phyloP scores from a whole-genome alignment of 2,329 filamentous ascomycete species.

The Fusarium virguliforme region DNA sequence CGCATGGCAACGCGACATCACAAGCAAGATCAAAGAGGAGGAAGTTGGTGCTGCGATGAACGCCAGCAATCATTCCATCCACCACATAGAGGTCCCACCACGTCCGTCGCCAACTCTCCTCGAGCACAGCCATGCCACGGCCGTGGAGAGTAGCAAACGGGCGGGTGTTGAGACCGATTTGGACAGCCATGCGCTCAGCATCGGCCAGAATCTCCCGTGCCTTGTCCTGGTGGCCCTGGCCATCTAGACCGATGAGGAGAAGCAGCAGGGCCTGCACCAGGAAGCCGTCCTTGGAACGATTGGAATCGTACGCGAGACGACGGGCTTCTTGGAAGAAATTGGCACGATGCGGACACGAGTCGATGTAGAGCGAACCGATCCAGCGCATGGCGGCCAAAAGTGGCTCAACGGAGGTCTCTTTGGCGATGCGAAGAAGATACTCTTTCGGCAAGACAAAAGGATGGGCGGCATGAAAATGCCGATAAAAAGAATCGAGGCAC shows the following conservation, averaged over 20 bases:
- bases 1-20: constrained; percentile 84
- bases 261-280: constrained; percentile 85
- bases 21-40: constrained; percentile 76
- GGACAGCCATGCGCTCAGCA: constrained; percentile 80
- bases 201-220: constrained; percentile 77
- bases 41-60: constrained; percentile 81
- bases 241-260: constrained; percentile 83
- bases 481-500: constrained; percentile 72
- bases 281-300: constrained; percentile 70
- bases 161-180: constrained; percentile 81
- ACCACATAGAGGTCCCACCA: constrained; percentile 92
- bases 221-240: constrained; percentile 79
- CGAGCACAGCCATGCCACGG: constrained; percentile 75
- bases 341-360: constrained; percentile 63
- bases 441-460: constrained; percentile 72
- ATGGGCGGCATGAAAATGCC: constrained; percentile 71
- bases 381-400: constrained; percentile 71
- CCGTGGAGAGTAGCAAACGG: constrained; percentile 77
- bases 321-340: constrained; percentile 73
- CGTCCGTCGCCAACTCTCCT: constrained; percentile 89
- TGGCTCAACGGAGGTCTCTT: constrained; percentile 65
- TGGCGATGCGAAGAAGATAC: constrained; percentile 64
- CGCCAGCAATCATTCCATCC: constrained; percentile 87
- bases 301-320: constrained; percentile 64
- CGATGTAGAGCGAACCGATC: constrained; percentile 71